A percentile compares a stretch with the other conserved stretches of the same genome.
phyloP scores from a whole-genome alignment of 75 land plant genomes.

The Selaginella tamariscina region DNA sequence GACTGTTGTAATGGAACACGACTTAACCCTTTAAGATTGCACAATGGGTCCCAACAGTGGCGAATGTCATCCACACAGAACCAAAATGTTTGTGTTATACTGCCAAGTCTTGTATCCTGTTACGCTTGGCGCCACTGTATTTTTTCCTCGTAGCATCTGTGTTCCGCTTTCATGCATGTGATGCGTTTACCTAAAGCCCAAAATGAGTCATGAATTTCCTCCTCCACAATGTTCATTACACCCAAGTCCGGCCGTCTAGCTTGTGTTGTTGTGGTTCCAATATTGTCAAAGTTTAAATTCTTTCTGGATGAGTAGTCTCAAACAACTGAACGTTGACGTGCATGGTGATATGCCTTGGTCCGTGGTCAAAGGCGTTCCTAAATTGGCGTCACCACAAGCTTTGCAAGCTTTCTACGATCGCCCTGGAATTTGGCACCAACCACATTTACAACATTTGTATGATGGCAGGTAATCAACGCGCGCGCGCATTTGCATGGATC shows the following conservation, averaged over 20 bases:
- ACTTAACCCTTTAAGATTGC: not conserved
- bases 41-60: not conserved
- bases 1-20: not conserved
- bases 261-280: not conserved
- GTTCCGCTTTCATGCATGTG: not conserved
- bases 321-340: not conserved
- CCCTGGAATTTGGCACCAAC: not conserved
- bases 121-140: not conserved
- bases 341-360: not conserved
- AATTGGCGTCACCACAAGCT: not conserved
- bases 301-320: conserved; percentile 3
- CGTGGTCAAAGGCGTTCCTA: not conserved
- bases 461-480: not conserved
- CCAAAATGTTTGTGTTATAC: not conserved
- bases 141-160: not conserved
- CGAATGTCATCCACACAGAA: not conserved
- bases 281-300: not conserved
- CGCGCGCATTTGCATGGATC: conserved; percentile 1
- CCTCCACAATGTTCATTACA: conserved; percentile 1
- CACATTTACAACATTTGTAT: not conserved
- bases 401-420: conserved; percentile 2
- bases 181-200: not conserved
- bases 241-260: not conserved
- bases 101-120: not conserved
- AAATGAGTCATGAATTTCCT: conserved; percentile 1